These are phyloP conservation scores for Sugiyamaella paludigena DNA, from an alignment of 1,139 yeast genomes.

Conservation along the genomic window DNA sequence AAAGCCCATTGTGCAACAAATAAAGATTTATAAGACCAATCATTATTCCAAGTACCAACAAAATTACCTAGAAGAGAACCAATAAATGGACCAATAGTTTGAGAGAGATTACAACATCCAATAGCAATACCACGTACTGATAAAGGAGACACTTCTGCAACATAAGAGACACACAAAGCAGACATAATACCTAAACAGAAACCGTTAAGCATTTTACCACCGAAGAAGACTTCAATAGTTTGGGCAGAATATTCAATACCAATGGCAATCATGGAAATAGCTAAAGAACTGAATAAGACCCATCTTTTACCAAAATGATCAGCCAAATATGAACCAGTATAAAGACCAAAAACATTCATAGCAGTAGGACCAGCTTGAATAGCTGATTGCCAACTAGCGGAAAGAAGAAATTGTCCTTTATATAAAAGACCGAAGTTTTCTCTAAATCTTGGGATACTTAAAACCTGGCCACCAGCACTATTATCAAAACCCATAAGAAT, in stretches of 20 bases:
- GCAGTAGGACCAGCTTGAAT: constrained; percentile 37
- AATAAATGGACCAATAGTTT: constrained; percentile 38
- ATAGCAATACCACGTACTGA: constrained; percentile 36
- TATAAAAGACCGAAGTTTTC: constrained; percentile 34
- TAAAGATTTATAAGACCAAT: constrained; percentile 37
- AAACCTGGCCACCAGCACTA: constrained; percentile 33
- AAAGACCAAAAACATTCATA: constrained; percentile 27
- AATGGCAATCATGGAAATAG: constrained; percentile 31
- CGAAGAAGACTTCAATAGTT: constrained; percentile 32
- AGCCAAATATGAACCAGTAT: constrained; percentile 22
- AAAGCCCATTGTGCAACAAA: constrained; percentile 37
- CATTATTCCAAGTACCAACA: constrained; percentile 23
- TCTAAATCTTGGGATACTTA: constrained; percentile 34
- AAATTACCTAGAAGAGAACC: constrained; percentile 29
- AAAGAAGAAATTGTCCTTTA: constrained; percentile 28
- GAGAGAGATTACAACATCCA: constrained; percentile 33
- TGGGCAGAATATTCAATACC: constrained; percentile 34
- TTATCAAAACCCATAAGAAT: constrained; percentile 28
- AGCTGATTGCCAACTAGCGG: constrained; percentile 39
- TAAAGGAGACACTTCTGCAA: constrained; percentile 39
- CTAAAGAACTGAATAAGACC: constrained; percentile 18
- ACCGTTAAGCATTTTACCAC: constrained; percentile 36
- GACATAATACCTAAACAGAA: constrained; percentile 34
- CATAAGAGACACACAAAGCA: constrained; percentile 28
- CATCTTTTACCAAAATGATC: constrained; percentile 30